phyloP scores from a whole-genome alignment of 2,329 filamentous ascomycete genomes.

The Talaromyces sp. region DNA sequence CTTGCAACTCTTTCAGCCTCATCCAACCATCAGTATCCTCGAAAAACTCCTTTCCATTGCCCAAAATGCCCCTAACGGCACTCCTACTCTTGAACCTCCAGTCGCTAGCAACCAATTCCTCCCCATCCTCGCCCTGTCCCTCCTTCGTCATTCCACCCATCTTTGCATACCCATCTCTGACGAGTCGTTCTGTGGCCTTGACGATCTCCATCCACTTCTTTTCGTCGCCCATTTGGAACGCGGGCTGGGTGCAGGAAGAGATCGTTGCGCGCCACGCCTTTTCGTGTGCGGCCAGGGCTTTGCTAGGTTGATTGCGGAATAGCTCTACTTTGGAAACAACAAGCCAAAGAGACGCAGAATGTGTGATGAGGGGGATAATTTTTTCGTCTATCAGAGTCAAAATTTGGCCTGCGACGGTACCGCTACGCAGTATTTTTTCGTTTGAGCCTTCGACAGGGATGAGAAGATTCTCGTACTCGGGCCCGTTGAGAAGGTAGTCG shows the following conservation, averaged over 20 bases:
- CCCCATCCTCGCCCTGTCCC: slow-evolving; percentile 26
- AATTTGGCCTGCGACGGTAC: slow-evolving; percentile 48
- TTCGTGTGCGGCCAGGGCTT: slow-evolving; percentile 77
- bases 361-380: slow-evolving; percentile 79
- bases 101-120: slow-evolving; percentile 61
- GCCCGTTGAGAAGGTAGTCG: slow-evolving; percentile 58
- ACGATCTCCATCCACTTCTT: slow-evolving; percentile 69
- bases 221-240: slow-evolving; percentile 51
- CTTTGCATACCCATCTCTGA: slow-evolving; percentile 71
- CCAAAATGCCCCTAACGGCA: slow-evolving; percentile 76
- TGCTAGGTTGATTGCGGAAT: slow-evolving; percentile 65
- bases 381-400: slow-evolving; percentile 68
- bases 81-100: slow-evolving; percentile 89
- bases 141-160: slow-evolving; percentile 56
- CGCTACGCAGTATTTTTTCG: slow-evolving; percentile 45
- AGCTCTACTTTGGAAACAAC: slow-evolving; percentile 66
- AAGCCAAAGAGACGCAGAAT: slow-evolving; percentile 69
- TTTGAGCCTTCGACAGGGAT: slow-evolving; percentile 23
- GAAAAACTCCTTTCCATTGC: slow-evolving; percentile 75
- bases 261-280: slow-evolving; percentile 75
- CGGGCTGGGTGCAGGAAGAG: slow-evolving; percentile 42
- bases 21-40: slow-evolving; percentile 57
- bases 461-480: slow-evolving; percentile 33
- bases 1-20: slow-evolving; percentile 33
- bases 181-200: slow-evolving; percentile 71